Evolutionary conservation across 768 basidiomycete species (phyloP).

Genomic region (Dioszegia crocea): DNA sequence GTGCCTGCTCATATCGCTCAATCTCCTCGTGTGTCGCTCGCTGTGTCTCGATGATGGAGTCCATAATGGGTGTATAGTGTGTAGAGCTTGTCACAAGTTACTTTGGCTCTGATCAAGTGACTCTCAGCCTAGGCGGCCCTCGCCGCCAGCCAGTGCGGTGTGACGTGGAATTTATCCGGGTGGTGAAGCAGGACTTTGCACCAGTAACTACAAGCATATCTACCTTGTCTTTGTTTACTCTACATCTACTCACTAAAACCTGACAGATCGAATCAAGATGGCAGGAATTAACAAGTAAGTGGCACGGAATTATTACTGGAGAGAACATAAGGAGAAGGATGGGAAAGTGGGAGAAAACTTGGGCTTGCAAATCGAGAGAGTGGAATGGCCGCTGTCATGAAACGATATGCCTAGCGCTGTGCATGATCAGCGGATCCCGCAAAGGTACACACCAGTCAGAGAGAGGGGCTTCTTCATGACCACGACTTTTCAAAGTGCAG

Average conservation of each 20-base stretch:
- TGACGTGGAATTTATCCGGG: not conserved
- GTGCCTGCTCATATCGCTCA: slow-evolving; percentile 81
- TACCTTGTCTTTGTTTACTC: not conserved
- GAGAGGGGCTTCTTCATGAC: too few relatives aligned
- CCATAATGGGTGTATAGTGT: slow-evolving; percentile 57
- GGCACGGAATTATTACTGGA: not conserved
- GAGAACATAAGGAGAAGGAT: not conserved
- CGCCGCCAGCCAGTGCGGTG: not conserved
- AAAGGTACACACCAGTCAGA: too few relatives aligned
- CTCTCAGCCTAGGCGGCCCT: too few relatives aligned
- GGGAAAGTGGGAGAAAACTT: not conserved
- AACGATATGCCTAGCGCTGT: too few relatives aligned
- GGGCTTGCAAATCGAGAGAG: too few relatives aligned
- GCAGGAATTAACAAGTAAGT: slow-evolving; percentile 26
- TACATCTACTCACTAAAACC: not conserved
- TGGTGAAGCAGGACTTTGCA: not conserved
- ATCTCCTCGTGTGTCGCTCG: slow-evolving; percentile 93
- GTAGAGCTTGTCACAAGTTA: not conserved
- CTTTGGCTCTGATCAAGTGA: too few relatives aligned
- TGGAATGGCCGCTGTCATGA: too few relatives aligned
- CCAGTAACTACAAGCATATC: not conserved
- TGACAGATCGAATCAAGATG: slow-evolving; percentile 13
- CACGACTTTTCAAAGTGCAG: too few relatives aligned
- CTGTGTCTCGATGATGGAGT: slow-evolving; percentile 89
- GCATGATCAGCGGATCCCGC: too few relatives aligned